These are phyloP conservation scores for Sclerotinia glacialis DNA, from an alignment of 2,329 filamentous ascomycete genomes.

Conservation along the genomic window DNA sequence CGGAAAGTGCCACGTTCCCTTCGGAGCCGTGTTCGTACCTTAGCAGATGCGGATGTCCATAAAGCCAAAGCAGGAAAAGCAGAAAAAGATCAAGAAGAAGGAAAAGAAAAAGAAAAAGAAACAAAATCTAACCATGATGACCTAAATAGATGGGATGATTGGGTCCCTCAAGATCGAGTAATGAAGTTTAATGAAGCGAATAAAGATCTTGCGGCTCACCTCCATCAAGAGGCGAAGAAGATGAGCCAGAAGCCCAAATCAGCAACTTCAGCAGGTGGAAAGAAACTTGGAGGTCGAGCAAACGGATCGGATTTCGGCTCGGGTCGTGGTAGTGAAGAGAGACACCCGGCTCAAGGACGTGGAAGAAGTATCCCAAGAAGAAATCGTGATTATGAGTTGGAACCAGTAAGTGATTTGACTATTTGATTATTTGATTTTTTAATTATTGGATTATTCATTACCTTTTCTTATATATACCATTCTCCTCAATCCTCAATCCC, in stretches of 20 bases:
- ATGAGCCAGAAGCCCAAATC: conserved; percentile 44
- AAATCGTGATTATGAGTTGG: conserved; percentile 76
- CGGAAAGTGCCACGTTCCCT: neutral
- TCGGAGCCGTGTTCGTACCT: neutral
- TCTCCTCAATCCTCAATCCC: neutral
- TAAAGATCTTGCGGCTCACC: conserved; percentile 76
- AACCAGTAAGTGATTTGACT: conserved; percentile 78
- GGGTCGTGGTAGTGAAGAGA: conserved; percentile 73
- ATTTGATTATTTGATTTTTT: no score
- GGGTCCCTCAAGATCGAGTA: conserved; percentile 90
- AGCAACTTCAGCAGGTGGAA: conserved; percentile 57
- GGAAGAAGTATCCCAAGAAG: conserved; percentile 64
- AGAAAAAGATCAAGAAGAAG: neutral
- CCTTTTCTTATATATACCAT: no score
- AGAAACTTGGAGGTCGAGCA: conserved; percentile 50
- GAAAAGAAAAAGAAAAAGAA: neutral
- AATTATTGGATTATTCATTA: no score
- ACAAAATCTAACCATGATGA: conserved; percentile 7
- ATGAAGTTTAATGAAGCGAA: conserved; percentile 95
- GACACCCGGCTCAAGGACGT: conserved; percentile 58
- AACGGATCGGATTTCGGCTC: conserved; percentile 60
- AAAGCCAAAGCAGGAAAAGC: neutral
- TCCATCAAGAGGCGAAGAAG: conserved; percentile 63
- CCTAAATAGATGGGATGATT: conserved; percentile 76
- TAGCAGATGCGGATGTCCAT: neutral